Conservation (phyloP, 2,329 filamentous ascomycete genomes). For the Ascochyta koolunga region DNA sequence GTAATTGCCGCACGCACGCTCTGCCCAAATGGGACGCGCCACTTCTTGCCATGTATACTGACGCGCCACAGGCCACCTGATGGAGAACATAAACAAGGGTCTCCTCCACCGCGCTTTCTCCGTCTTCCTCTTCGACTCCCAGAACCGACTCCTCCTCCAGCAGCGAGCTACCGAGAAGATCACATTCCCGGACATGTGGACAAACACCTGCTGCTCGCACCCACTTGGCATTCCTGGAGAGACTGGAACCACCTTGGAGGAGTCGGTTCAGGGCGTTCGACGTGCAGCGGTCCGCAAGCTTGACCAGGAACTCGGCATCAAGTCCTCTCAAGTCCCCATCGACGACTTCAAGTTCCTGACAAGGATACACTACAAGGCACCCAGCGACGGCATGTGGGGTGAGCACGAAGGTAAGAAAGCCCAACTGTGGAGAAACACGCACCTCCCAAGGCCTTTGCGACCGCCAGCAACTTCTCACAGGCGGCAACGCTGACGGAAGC, state of each 20-base stretch:
- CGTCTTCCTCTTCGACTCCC: constrained; percentile 94
- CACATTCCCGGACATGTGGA: constrained; percentile 99
- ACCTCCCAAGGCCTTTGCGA: constrained; percentile 18
- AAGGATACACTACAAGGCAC: constrained; percentile 96
- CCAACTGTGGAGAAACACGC: background rate
- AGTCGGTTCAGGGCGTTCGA: constrained; percentile 85
- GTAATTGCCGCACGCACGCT: constrained; percentile 44
- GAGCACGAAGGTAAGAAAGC: constrained; percentile 86
- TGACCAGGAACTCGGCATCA: constrained; percentile 93
- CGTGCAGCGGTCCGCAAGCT: constrained; percentile 91
- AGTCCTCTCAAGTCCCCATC: constrained; percentile 83
- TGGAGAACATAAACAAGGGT: constrained; percentile 97
- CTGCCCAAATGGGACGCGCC: constrained; percentile 12
- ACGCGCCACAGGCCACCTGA: constrained; percentile 77
- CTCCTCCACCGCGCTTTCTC: constrained; percentile 97
- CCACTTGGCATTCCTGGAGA: constrained; percentile 90
- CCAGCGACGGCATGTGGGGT: constrained; percentile 97
- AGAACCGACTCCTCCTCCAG: constrained; percentile 91
- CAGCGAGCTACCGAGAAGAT: constrained; percentile 97
- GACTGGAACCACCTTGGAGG: constrained; percentile 80
- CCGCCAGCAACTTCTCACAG: background rate
- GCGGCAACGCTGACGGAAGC: constrained; percentile 26
- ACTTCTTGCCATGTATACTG: constrained; percentile 13
- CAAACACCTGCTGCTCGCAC: constrained; percentile 99
- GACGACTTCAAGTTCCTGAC: constrained; percentile 94